Percentiles rank a stretch among this genome's conserved stretches.
phyloP scores from a whole-genome alignment of 257 asterid species.

The Fraxinus cuspidata region DNA sequence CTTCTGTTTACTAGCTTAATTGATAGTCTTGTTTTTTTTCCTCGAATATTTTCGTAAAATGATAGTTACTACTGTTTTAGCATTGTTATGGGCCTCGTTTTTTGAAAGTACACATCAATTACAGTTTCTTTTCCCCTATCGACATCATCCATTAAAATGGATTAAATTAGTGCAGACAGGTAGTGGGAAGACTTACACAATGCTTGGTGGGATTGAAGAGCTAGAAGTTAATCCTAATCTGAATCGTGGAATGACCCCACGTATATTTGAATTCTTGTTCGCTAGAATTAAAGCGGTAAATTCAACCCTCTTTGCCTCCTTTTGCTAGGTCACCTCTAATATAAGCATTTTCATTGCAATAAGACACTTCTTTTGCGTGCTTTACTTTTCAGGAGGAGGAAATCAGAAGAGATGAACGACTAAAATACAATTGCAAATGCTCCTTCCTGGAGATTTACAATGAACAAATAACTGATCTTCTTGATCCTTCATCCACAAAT shows the following conservation, averaged over 20 bases:
- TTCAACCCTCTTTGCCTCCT: conserved; percentile 21
- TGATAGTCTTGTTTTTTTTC: not conserved
- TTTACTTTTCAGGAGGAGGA: conserved; percentile 74
- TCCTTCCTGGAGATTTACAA: conserved; percentile 94
- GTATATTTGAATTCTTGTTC: conserved; percentile 92
- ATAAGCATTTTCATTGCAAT: conserved; percentile 18
- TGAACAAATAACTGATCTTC: conserved; percentile 92
- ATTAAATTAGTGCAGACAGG: conserved; percentile 67
- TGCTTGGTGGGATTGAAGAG: conserved; percentile 93
- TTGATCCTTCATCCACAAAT: conserved; percentile 94
- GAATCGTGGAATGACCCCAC: conserved; percentile 96
- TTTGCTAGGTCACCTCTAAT: conserved; percentile 15
- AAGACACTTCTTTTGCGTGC: not conserved
- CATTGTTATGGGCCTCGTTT: not conserved
- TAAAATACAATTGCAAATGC: conserved; percentile 84
- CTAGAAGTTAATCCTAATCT: conserved; percentile 74
- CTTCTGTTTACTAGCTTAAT: not conserved
- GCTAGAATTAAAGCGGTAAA: conserved; percentile 94
- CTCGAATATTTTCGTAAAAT: not conserved
- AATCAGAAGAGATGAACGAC: conserved; percentile 75
- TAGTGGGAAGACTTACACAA: conserved; percentile 95
- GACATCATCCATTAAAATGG: conserved; percentile 9
- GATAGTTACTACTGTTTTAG: not conserved
- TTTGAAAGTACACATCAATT: conserved; percentile 15
- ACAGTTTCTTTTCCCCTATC: not conserved